phyloP scores from a whole-genome alignment of 192 early-diverging fungal species.

The Backusella parvicylindrica region DNA sequence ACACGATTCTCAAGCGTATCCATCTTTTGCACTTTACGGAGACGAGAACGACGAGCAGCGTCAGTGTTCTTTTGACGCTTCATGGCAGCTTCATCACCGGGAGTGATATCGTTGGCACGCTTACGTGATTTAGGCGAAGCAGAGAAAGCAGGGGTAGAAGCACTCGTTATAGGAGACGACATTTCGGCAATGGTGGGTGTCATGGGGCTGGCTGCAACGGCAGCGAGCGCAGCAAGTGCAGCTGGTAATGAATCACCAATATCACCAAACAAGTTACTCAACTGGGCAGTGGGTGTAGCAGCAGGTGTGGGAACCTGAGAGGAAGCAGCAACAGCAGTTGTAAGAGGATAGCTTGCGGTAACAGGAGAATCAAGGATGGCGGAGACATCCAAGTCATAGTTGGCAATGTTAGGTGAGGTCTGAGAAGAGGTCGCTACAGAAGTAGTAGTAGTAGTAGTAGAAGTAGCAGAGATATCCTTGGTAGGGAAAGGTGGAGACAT shows the following conservation, averaged over 20 bases:
- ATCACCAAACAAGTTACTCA: slow-evolving; percentile 8
- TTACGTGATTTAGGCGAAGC: slow-evolving; percentile 5
- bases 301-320: not conserved
- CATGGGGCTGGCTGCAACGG: not conserved
- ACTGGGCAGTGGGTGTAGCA: not conserved
- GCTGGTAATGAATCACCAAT: slow-evolving; percentile 10
- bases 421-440: not conserved
- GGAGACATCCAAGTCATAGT: slow-evolving; percentile 19
- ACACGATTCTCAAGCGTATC: slow-evolving; percentile 81
- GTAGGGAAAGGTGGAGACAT: slow-evolving; percentile 18
- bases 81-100: slow-evolving; percentile 46
- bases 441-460: not conserved
- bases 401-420: not conserved
- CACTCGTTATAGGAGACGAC: not conserved
- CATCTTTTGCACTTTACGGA: slow-evolving; percentile 82
- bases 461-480: not conserved
- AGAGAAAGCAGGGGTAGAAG: slow-evolving; percentile 11
- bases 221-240: slow-evolving; percentile 14
- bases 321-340: not conserved
- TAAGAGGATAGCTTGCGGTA: not conserved
- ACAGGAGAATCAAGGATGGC: slow-evolving; percentile 26
- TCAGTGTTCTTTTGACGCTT: slow-evolving; percentile 85
- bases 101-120: not conserved
- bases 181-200: not conserved
- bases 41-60: slow-evolving; percentile 88